Conservation (phyloP, 2,329 filamentous ascomycete genomes). For the Fusarium chaquense region DNA sequence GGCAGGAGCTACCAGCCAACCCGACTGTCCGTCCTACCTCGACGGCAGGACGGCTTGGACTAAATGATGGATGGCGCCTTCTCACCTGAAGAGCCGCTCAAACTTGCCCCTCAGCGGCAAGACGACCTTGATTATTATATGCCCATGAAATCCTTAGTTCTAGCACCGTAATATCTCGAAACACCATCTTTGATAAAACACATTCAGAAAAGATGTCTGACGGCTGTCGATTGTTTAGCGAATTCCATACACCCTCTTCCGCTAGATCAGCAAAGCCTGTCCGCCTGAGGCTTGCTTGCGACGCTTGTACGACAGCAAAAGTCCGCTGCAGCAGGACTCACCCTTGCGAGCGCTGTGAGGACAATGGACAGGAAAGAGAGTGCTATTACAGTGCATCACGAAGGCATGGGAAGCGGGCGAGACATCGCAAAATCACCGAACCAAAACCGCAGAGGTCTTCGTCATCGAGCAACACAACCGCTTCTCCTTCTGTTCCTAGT, state of each 20-base stretch:
- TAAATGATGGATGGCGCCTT: slow-evolving; percentile 9
- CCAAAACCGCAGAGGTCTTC: neutral
- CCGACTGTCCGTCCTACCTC: slow-evolving; percentile 26
- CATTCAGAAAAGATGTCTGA: slow-evolving; percentile 9
- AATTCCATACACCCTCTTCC: neutral
- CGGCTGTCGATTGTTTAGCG: slow-evolving; percentile 5
- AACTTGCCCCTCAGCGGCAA: neutral
- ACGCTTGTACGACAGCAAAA: slow-evolving; percentile 38
- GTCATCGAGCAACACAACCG: slow-evolving; percentile 13
- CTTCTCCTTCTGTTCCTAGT: neutral
- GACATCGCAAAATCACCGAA: slow-evolving; percentile 23
- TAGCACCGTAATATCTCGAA: neutral
- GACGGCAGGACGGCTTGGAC: slow-evolving; percentile 20
- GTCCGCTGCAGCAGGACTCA: slow-evolving; percentile 37
- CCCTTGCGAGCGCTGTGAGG: slow-evolving; percentile 34
- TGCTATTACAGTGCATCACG: slow-evolving; percentile 28
- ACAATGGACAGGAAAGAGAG: slow-evolving; percentile 22
- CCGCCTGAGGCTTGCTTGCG: slow-evolving; percentile 32
- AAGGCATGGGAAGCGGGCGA: slow-evolving; percentile 26
- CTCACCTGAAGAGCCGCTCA: slow-evolving; percentile 6
- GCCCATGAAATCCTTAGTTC: neutral
- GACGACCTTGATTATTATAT: slow-evolving; percentile 14
- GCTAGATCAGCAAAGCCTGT: slow-evolving; percentile 24
- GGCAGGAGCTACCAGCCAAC: slow-evolving; percentile 11
- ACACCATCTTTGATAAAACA: neutral